Evolutionary conservation across 2,329 filamentous ascomycete species (phyloP).

Genomic region (Colletotrichum orbiculare): DNA sequence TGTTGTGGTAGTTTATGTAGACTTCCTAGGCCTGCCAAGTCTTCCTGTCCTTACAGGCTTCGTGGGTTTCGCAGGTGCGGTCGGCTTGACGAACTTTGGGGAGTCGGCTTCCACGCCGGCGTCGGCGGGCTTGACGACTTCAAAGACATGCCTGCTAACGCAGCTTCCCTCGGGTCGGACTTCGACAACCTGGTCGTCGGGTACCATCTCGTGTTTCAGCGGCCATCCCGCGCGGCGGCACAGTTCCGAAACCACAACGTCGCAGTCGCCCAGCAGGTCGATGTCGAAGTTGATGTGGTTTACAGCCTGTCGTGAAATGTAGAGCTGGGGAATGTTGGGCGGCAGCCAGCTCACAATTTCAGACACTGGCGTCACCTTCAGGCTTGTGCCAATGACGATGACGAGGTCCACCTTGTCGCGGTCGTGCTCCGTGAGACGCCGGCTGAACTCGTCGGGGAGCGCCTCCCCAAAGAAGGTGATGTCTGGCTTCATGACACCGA

Average conservation of each 20-base stretch:
- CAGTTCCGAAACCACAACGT: conserved; percentile 88
- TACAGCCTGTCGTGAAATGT: conserved; percentile 87
- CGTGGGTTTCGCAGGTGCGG: conserved; percentile 13
- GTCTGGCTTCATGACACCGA: conserved; percentile 94
- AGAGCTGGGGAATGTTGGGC: conserved; percentile 86
- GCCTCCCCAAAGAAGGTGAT: conserved; percentile 98
- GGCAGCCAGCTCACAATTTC: conserved; percentile 88
- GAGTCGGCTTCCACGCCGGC: neutral
- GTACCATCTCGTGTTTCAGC: conserved; percentile 84
- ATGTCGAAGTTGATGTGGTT: conserved; percentile 95
- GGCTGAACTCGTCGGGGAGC: conserved; percentile 85
- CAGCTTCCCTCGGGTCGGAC: conserved; percentile 62
- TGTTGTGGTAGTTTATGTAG: conserved; percentile 15
- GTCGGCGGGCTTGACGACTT: conserved; percentile 37
- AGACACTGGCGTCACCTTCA: conserved; percentile 95
- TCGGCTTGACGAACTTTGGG: conserved; percentile 16
- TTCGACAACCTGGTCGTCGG: conserved; percentile 70
- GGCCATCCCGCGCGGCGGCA: conserved; percentile 85
- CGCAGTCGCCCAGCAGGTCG: conserved; percentile 94
- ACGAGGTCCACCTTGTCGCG: conserved; percentile 85
- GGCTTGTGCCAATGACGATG: conserved; percentile 93
- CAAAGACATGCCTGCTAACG: conserved; percentile 52
- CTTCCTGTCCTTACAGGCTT: conserved; percentile 5
- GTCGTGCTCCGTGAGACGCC: conserved; percentile 84
- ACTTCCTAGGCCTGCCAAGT: conserved; percentile 4